Evolutionary conservation across 441 rosid genomes (phyloP), one percentile per base, ranked within the genome.

Genomic region (Erysimum pusillum): DNA sequence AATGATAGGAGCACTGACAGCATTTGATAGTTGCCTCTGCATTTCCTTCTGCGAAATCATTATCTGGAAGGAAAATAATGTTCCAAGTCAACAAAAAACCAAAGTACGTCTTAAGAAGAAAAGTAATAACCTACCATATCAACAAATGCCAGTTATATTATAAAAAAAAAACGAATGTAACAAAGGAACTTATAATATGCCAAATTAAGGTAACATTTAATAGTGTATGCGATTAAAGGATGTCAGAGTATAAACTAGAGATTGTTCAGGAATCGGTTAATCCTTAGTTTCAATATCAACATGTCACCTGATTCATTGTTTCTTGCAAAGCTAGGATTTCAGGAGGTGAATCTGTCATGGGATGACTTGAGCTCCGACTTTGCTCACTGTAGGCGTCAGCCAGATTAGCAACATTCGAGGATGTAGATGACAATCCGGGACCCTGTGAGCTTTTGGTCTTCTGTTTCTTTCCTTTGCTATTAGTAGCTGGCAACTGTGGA

Each of bases 301-400:
- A 58, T 74, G 63, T 86, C 66, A 95, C 99, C 98, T 96, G 99
- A 83, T 88, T 85, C 76, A 96, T 84, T 60, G 68, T 83, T 61
- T 87, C 89, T 67, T 90, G 94, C 93, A 91, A 82, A 12, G 90
- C 83, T 65, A 75, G 51, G 20, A 89, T 67, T 56, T 91, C 98
- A 65, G 91, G 81, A 51, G 81, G 67, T 78, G 85, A 79, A 76
- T 82, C 88, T 38, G 77, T 58, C 22, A 83, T 71, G 9, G 79
- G 90, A 42, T 64, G 79, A 84, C 73, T 81, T 35, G 85, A 82
- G 72, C 79, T 86, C 67, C 69, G 83, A 67, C 80, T 82, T 53
- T 83, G 86, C 72, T 89, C 93, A 64, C 46, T 76, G 81, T 80
- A 87, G 15, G 86, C 83, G 75, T 90, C 90, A 42, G 89, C 85